Conservation (phyloP, 2,329 filamentous ascomycete species). For the Xylaria sp. region DNA sequence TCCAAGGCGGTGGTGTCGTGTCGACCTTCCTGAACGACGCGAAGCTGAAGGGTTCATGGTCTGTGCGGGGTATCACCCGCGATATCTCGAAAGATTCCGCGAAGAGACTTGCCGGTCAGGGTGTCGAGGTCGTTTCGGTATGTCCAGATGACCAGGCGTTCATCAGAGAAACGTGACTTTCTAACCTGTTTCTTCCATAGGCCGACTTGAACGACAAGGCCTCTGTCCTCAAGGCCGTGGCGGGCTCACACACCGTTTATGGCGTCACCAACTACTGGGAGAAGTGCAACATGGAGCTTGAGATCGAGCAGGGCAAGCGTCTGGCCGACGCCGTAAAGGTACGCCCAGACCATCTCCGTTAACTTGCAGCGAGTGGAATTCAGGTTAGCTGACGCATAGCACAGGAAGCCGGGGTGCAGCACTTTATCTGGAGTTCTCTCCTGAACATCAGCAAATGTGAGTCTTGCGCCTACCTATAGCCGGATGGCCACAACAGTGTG, state of each 20-base stretch:
- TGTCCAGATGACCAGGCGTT: slow-evolving; percentile 19
- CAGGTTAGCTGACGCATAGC: background rate
- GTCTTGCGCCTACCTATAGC: too few species aligned
- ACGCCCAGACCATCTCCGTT: too few species aligned
- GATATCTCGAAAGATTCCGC: slow-evolving; percentile 46
- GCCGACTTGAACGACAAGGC: slow-evolving; percentile 54
- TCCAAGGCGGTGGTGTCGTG: slow-evolving; percentile 61
- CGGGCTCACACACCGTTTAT: slow-evolving; percentile 52
- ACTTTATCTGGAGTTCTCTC: slow-evolving; percentile 50
- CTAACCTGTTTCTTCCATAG: slow-evolving; percentile 25
- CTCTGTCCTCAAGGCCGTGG: slow-evolving; percentile 48
- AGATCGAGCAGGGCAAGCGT: slow-evolving; percentile 50
- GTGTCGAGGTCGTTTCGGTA: slow-evolving; percentile 53
- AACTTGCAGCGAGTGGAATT: background rate
- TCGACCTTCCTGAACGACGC: slow-evolving; percentile 41
- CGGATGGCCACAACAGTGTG: too few species aligned
- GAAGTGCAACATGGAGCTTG: slow-evolving; percentile 42
- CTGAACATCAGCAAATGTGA: slow-evolving; percentile 43
- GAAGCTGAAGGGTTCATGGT: slow-evolving; percentile 49
- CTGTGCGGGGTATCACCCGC: slow-evolving; percentile 58
- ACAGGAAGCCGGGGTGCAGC: slow-evolving; percentile 45
- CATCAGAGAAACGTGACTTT: background rate
- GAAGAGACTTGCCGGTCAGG: slow-evolving; percentile 46
- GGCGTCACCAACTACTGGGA: slow-evolving; percentile 58
- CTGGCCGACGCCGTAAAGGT: slow-evolving; percentile 51